Base-by-base conservation (phyloP, 2,329 filamentous ascomycete species). In the Sporothrix dimorphospora region DNA sequence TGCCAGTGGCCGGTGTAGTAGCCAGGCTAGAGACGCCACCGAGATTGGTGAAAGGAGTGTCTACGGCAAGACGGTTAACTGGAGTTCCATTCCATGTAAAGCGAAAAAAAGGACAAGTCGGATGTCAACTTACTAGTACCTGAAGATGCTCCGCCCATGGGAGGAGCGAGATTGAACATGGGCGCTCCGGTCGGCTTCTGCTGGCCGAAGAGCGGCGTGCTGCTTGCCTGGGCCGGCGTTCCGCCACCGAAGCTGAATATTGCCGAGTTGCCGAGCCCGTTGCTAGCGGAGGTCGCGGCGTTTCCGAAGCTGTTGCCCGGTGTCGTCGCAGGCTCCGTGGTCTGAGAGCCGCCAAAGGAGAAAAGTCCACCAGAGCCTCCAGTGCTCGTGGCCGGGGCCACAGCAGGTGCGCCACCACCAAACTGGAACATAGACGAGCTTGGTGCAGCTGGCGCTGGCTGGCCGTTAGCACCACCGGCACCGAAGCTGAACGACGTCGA, bases 11-110 rank as follows among this genome's bases (percentile, higher is more conserved):
- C 74, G 87, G 87, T 75, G 87, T 89, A 49, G 87, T 89, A 69
- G 87, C 87, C 80, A 89, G 81, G 79, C 87, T 89, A 73, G 87
- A 89, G 76, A 86, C 86, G 76, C 86, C 87, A 75, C 86, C 87
- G 78, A 89, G 83, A 77, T 71, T 73, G 69, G 84, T 85, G 76
- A 86, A 85, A 74, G 86, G 85, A 79, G 85, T 85, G 82, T 87
- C 85, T 87, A 82, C 75, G 79, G 14, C 6, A 30, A n/a, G 6
- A 38, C n/a, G 57, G 61, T 72, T 61, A 72, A 45, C 34, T 27
- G 38, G n/a, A 24, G 21, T 19, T 49, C 24, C 7, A 12, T 7
- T 49, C 16, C n/a, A 34, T n/a, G 45, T 47, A 51, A 1, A n/a
- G 30, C 47, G 24, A 47, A 19, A 4, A 59, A 42, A 27, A 63